Conservation (phyloP, 345 rosid species). For the Gossypium bickii region DNA sequence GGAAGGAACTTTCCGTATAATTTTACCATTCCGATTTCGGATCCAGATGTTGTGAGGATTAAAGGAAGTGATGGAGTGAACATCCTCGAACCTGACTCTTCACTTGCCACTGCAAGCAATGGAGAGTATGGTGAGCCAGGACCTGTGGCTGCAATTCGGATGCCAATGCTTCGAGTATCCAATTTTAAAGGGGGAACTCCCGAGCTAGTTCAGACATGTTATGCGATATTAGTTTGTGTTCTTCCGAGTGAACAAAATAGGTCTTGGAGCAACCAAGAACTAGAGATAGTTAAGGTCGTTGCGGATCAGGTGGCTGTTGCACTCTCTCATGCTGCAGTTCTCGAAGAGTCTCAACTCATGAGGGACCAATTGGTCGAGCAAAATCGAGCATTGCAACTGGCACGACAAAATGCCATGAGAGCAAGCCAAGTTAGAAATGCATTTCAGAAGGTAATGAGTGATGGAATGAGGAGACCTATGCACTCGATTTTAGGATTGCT, state of each 20-base stretch:
- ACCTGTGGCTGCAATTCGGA: constrained; percentile 79
- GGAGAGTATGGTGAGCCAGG: constrained; percentile 52
- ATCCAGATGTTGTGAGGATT: constrained; percentile 64
- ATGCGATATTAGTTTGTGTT: constrained; percentile 78
- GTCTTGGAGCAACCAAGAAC: constrained; percentile 73
- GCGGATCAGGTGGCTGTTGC: constrained; percentile 99
- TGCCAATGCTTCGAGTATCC: constrained; percentile 91
- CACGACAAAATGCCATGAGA: constrained; percentile 67
- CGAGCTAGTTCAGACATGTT: constrained; percentile 58
- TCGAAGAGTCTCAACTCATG: constrained; percentile 93
- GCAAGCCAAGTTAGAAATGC: constrained; percentile 79
- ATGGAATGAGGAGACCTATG: constrained; percentile 94
- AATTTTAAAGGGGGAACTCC: constrained; percentile 92
- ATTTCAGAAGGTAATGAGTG: constrained; percentile 86
- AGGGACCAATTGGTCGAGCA: constrained; percentile 85
- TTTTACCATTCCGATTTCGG: constrained; percentile 47
- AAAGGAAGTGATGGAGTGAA: constrained; percentile 56
- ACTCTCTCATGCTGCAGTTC: constrained; percentile 88
- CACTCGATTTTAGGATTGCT: constrained; percentile 72
- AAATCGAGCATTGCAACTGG: constrained; percentile 73
- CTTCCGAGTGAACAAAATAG: constrained; percentile 62
- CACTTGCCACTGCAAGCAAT: constrained; percentile 57
- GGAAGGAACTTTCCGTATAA: constrained; percentile 38
- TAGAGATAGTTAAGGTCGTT: constrained; percentile 86
- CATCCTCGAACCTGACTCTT: constrained; percentile 53